Base-by-base conservation (phyloP, 176 grass and related monocot species). In the Metroxylon sagu region DNA sequence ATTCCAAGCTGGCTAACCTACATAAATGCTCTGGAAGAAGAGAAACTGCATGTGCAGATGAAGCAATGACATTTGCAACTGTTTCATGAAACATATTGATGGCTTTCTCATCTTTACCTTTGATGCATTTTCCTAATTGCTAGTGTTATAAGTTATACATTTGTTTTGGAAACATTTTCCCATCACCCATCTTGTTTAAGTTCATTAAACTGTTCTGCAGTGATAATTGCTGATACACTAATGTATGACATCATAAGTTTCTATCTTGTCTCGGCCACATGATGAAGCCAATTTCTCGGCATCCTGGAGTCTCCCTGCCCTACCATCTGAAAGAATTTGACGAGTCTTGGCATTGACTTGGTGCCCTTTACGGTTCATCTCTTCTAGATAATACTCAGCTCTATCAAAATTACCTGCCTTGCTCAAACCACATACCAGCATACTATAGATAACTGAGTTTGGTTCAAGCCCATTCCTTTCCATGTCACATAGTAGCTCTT, bases 41-140 rank as follows among this genome's bases (percentile, higher is more conserved):
- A 60, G 21, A 59, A 19, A 59, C 68, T 50, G 16, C 18, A 29
- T 28, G 14, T 27, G 39, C 27, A 60, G 43, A 59, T 14, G 56
- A 55, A 30, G 16, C 17, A 49, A 19, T 16, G 28, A 23, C 68
- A 23, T 29, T 28, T 28, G 6, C 49, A 28, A 60, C 16, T 28
- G 50, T 50, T 26, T 14, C 25, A 51, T 59, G 17, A 3, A 70
- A 55, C 43, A 70, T 19, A n/a, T 15, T 70, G 16, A 70, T 59
- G 10, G 68, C 68, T 70, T 70, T 35, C 39, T 59, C 30, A 51
- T 59, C 0, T 26, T 70, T 55, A 59, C 68, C 55, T 59, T 48
- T 51, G 56, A 5, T 70, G 66, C 66, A 69, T 48, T 57, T 14
- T 35, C 29, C 56, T 60, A 55, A 54, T 59, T 50, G 14, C 56